Conservation (phyloP, 768 basidiomycete genomes). For the Amanita subjunquillea region DNA sequence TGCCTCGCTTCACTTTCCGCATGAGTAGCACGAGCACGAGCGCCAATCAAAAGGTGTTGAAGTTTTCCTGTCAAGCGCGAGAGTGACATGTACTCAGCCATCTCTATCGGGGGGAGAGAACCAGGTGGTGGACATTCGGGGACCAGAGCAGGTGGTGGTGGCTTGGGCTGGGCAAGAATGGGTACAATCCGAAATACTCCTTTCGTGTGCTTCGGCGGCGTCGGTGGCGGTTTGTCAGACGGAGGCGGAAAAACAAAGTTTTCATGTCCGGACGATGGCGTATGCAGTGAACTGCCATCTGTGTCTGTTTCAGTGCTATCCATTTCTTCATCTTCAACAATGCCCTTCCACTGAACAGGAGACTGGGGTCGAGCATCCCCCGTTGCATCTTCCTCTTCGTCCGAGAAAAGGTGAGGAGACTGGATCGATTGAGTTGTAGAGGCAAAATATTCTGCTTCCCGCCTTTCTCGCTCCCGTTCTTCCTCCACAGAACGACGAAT, state of each 20-base stretch:
- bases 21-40: constrained; percentile 30
- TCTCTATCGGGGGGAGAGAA: constrained; percentile 17
- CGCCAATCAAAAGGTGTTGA: constrained; percentile 27
- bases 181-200: not conserved
- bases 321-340: not conserved
- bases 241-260: constrained; percentile 8
- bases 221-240: constrained; percentile 4
- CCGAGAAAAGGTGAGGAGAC: constrained; percentile 22
- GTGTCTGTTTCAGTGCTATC: constrained; percentile 25
- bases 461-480: constrained; percentile 2
- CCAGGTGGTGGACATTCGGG: constrained; percentile 15
- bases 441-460: constrained; percentile 18
- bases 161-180: not conserved
- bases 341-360: not conserved
- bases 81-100: constrained; percentile 25
- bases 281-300: constrained; percentile 39
- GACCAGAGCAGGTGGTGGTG: constrained; percentile 1
- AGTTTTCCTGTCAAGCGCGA: constrained; percentile 25
- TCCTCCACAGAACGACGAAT: not conserved
- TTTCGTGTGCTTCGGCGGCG: not conserved
- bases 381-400: constrained; percentile 29
- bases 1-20: constrained; percentile 27
- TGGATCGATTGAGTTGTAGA: constrained; percentile 21
- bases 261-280: constrained; percentile 23
- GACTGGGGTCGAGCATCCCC: not conserved